phyloP scores from a whole-genome alignment of 179 eudicot genomes.

The Heliamphora ciliata region DNA sequence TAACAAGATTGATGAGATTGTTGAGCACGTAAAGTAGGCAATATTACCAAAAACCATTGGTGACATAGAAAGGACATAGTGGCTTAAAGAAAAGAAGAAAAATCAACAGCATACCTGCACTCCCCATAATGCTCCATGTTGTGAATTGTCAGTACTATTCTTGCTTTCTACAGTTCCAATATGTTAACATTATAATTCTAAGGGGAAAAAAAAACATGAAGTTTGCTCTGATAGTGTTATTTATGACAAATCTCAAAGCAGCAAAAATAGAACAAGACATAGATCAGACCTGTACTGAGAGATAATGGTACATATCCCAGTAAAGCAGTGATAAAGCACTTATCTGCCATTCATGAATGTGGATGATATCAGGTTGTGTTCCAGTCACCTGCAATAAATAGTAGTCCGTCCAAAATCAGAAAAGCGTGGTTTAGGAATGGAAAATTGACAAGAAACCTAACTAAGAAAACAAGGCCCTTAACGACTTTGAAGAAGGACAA shows the following conservation, averaged over 20 bases:
- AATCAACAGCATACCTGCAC: conserved; percentile 45
- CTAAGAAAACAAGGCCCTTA: background rate
- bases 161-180: conserved; percentile 50
- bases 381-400: conserved; percentile 50
- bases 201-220: background rate
- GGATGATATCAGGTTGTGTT: conserved; percentile 75
- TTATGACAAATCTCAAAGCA: conserved; percentile 10
- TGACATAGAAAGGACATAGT: background rate
- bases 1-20: background rate
- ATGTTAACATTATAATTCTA: conserved; percentile 17
- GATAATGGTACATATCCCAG: conserved; percentile 79
- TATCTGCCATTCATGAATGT: conserved; percentile 93
- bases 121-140: conserved; percentile 95
- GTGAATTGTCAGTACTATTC: conserved; percentile 84
- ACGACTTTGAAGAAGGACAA: background rate
- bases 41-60: background rate
- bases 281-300: conserved; percentile 62
- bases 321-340: conserved; percentile 66
- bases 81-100: background rate
- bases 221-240: background rate
- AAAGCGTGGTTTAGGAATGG: background rate
- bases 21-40: conserved; percentile 6
- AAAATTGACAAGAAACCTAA: background rate
- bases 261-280: background rate
- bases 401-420: conserved; percentile 3